Conservation (phyloP, 2,329 filamentous ascomycete genomes). For the Colletotrichum acutatum region DNA sequence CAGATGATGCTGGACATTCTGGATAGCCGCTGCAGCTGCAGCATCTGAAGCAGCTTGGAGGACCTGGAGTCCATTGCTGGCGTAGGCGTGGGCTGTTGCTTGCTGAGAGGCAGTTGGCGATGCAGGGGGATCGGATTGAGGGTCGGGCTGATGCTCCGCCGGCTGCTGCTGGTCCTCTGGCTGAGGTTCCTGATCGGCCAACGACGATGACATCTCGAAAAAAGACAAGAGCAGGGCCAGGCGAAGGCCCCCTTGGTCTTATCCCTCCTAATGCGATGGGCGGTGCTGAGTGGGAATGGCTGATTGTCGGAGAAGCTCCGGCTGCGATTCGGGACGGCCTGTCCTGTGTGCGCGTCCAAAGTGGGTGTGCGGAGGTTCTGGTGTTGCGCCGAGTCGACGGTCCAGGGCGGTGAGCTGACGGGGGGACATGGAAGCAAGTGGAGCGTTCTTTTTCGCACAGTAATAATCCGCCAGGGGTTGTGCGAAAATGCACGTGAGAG, state of each 20-base stretch:
- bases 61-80: conserved; percentile 58
- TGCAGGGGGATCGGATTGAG: conserved; percentile 38
- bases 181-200: conserved; percentile 17
- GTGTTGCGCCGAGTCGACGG: not conserved
- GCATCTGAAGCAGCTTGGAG: conserved; percentile 58
- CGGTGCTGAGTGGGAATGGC: conserved; percentile 44
- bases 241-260: conserved; percentile 15
- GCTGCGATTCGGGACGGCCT: conserved; percentile 34
- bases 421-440: no score
- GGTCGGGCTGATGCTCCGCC: conserved; percentile 14
- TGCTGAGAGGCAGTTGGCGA: conserved; percentile 27
- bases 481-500: not conserved
- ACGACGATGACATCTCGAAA: conserved; percentile 19
- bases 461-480: not conserved
- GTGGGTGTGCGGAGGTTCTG: conserved; percentile 9
- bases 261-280: conserved; percentile 15
- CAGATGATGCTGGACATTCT: conserved; percentile 49
- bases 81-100: conserved; percentile 53
- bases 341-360: not conserved
- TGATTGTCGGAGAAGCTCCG: conserved; percentile 57
- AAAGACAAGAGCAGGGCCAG: not conserved
- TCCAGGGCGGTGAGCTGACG: not conserved
- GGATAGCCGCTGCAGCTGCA: conserved; percentile 48
- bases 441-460: not conserved
- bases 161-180: conserved; percentile 7